Base-by-base conservation (phyloP, 2,329 filamentous ascomycete genomes). In the Pseudodiploospora longispora region DNA sequence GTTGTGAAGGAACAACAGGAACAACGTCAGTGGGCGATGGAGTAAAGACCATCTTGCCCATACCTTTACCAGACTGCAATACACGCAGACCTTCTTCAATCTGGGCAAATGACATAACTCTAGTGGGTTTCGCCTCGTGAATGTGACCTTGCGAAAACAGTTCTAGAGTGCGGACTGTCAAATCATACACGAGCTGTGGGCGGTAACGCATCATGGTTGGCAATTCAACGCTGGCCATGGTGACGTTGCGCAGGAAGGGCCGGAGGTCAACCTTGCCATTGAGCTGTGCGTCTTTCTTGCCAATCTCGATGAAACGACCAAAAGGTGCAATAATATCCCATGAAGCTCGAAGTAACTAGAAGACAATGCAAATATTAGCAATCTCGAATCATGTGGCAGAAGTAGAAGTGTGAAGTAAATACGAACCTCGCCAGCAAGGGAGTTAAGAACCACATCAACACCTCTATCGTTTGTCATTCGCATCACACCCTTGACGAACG, bases 191-290 rank as follows among this genome's bases (percentile, higher is more conserved):
- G 10, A 28, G n/a, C 27, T 33, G 30, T n/a, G 42, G 42, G 10
- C 38, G 37, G 29, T 44, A 39, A 27, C 36, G 32, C 37, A 48
- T 44, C 34, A 52, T 40, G 12, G 40, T 28, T 38, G 55, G 49
- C 3, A 71, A 51, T 46, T 72, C 65, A 2, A 72, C 59, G 1
- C 61, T 63, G 1, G 63, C 54, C 41, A 71, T 71, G 9, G 59
- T 61, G 10, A 65, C 59, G 41, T 57, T 56, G 35, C 47, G 41
- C 10, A 59, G 52, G 40, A 68, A 67, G 1, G 59, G 60, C 1
- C 52, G 43, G 62, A 70, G 68, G 6, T 43, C 46, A 6, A 54
- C 40, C 38, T 44, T 43, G 35, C 59, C 62, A 28, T 66, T 64
- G 4, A 62, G 45, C 9, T 47, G 36, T 27, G 62, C 56, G 38